Conservation (phyloP, 225 moss, liverwort and hornwort genomes). For the Antitrichia curtipendula region DNA sequence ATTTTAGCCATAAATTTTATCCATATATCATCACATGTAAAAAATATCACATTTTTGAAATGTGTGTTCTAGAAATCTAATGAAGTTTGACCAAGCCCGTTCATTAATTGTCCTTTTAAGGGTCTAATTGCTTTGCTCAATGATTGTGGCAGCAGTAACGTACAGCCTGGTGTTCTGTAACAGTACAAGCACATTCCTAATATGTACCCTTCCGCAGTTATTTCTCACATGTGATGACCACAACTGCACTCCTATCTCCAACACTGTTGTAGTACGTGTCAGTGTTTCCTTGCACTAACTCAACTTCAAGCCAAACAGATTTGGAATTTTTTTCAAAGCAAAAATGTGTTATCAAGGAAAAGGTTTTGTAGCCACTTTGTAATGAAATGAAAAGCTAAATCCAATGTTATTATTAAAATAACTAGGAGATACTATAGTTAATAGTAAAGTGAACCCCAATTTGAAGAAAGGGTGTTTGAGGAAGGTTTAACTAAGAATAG, state of each 20-base stretch:
- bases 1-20: no score
- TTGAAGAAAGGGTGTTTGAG: no score
- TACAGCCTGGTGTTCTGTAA: background rate
- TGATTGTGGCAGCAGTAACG: background rate
- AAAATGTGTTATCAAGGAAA: background rate
- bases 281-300: background rate
- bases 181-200: background rate
- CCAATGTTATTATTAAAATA: no score
- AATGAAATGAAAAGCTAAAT: background rate
- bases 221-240: background rate
- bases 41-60: background rate
- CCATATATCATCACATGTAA: background rate
- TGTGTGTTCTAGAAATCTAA: background rate
- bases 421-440: background rate
- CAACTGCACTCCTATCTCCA: background rate
- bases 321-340: background rate
- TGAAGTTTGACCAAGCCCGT: background rate
- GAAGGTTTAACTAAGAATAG: no score
- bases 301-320: no score
- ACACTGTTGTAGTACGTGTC: background rate
- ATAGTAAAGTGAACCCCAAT: no score
- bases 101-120: background rate
- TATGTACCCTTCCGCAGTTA: background rate
- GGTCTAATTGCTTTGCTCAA: background rate
- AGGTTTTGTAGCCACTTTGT: background rate